Evolutionary conservation across 1,139 yeast genomes (phyloP), one percentile per base, ranked within the genome.

Genomic region (Lodderomyces orthopsilosis): DNA sequence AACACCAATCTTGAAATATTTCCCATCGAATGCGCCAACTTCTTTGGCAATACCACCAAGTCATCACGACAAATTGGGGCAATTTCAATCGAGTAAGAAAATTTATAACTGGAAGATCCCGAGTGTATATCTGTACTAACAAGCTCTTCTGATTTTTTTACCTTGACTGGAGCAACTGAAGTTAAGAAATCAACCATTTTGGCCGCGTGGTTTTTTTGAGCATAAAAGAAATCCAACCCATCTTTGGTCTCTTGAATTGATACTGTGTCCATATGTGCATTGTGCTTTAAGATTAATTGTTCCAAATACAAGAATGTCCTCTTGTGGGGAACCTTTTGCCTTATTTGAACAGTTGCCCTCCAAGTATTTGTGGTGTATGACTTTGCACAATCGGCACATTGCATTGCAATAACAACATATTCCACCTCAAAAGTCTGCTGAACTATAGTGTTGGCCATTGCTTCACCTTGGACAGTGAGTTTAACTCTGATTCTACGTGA

Each of bases 31-130:
- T 83, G 80, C 3, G 99, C 98, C 51, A 93, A 65, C 54, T 82
- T 82, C 57, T 81, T 79, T 24, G 98, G 98, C 50, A 94, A 73
- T 38, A 91, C 86, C 26, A 94, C 95, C 54, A 94, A 76, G 61
- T 94, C 98, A 61, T 93, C 99, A 63, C 95, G 85, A 77, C 98
- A 94, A 40, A 94, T 82, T n/a, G 98, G 98, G 2, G 89, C 96
- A 53, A 93, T 82, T 67, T 93, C 99, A 35, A 91, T 88, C 13
- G 98, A 90, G 60, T 75, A 91, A 8, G 98, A 79, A 62, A 93
- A 94, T 66, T 93, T 93, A 70, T 89, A 93, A 46, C 83, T 79
- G 28, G 94, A 82, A 14, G 86, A 75, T 54, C 96, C 95, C 2
- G 96, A 83, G 55, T 93, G 98, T 36, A 89, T 89, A 72, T 93